Percentiles rank a stretch among this genome's conserved stretches.
These are phyloP conservation scores for Oryza meyeriana DNA, from an alignment of 176 grass and related monocot species.

Conservation along the genomic window DNA sequence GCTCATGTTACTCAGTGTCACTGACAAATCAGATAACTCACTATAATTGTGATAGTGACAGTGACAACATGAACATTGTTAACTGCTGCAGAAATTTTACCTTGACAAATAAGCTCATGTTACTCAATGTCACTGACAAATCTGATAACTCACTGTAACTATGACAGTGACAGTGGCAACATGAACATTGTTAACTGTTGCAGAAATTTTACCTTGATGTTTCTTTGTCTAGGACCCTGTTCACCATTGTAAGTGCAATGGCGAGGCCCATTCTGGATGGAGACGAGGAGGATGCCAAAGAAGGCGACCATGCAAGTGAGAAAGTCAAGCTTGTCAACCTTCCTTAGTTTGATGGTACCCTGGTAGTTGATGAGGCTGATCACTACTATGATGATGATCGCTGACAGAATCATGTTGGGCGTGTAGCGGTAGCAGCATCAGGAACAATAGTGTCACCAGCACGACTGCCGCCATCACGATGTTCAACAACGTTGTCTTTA, in stretches of 20 bases:
- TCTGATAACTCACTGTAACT: too few species aligned
- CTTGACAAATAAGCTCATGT: too few species aligned
- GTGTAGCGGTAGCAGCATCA: slow-evolving; percentile 97
- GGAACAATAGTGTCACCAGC: slow-evolving; percentile 84
- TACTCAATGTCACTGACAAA: too few species aligned
- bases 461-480: slow-evolving; percentile 87
- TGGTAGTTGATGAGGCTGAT: slow-evolving; percentile 73
- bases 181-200: too few species aligned
- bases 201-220: slow-evolving; percentile 44
- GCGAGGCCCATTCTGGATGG: slow-evolving; percentile 80
- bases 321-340: slow-evolving; percentile 93
- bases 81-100: background rate
- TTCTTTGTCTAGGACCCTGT: slow-evolving; percentile 68
- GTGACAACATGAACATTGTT: too few species aligned
- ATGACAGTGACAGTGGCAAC: too few species aligned
- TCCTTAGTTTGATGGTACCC: slow-evolving; percentile 66
- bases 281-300: slow-evolving; percentile 81
- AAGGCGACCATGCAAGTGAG: slow-evolving; percentile 71
- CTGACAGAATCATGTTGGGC: slow-evolving; percentile 79
- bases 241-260: slow-evolving; percentile 66
- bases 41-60: too few species aligned
- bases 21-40: too few species aligned
- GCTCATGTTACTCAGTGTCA: background rate
- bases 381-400: slow-evolving; percentile 94
- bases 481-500: slow-evolving; percentile 80